These are phyloP conservation scores for Penicillium steckii DNA, from an alignment of 495 filamentous ascomycete species.

Conservation along the genomic window DNA sequence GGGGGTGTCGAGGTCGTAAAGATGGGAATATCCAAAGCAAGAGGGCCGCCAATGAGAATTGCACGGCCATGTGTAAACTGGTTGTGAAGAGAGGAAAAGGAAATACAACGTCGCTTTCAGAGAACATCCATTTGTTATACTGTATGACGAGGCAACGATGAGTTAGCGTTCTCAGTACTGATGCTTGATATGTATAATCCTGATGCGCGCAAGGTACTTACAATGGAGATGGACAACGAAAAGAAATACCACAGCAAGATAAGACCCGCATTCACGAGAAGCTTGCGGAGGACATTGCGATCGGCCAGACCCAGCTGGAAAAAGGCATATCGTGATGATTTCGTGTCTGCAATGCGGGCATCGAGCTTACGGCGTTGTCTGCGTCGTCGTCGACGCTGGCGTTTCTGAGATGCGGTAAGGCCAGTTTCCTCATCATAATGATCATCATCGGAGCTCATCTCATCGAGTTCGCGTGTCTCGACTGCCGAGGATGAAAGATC, in stretches of 20 bases:
- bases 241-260: slow-evolving; percentile 94
- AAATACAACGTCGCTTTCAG: slow-evolving; percentile 78
- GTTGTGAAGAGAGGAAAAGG: slow-evolving; percentile 96
- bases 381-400: slow-evolving; percentile 62
- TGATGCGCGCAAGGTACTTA: slow-evolving; percentile 44
- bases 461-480: slow-evolving; percentile 58
- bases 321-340: slow-evolving; percentile 41
- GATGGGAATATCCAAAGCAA: slow-evolving; percentile 83
- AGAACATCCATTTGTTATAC: slow-evolving; percentile 99
- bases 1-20: slow-evolving; percentile 65
- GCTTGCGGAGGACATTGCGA: slow-evolving; percentile 62
- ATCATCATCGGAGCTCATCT: slow-evolving; percentile 63
- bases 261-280: slow-evolving; percentile 69
- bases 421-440: slow-evolving; percentile 90
- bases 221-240: slow-evolving; percentile 90
- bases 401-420: slow-evolving; percentile 69
- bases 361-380: slow-evolving; percentile 68
- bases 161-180: not conserved
- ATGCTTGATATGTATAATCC: not conserved
- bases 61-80: slow-evolving; percentile 91
- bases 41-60: slow-evolving; percentile 78
- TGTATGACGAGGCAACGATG: slow-evolving; percentile 26
- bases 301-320: slow-evolving; percentile 47
- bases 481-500: slow-evolving; percentile 48
- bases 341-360: slow-evolving; percentile 63